phyloP scores from a whole-genome alignment of 164 flowering plant species.

The Umbellularia californica region DNA sequence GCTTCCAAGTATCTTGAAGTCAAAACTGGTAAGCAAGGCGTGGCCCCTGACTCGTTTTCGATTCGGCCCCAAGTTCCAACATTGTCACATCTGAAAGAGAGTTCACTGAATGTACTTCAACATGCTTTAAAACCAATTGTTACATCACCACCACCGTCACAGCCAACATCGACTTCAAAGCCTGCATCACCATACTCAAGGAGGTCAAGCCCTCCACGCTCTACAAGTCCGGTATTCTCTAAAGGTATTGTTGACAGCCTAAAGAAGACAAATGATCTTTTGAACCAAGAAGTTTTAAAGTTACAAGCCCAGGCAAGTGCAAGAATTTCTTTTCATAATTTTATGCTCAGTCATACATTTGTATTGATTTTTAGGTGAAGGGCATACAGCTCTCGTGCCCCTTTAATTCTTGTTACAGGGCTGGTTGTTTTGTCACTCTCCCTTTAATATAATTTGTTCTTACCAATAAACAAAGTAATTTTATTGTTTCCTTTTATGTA shows the following conservation, averaged over 20 bases:
- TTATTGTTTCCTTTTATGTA: not conserved
- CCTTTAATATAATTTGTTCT: not conserved
- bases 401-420: not conserved
- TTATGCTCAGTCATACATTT: not conserved
- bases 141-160: conserved; percentile 20
- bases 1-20: conserved; percentile 48
- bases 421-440: not conserved
- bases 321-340: not conserved
- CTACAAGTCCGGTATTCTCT: conserved; percentile 51
- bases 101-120: conserved; percentile 51
- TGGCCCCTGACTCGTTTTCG: conserved; percentile 33
- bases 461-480: too few relatives aligned
- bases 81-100: conserved; percentile 50
- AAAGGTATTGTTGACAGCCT: conserved; percentile 67
- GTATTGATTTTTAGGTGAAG: not conserved
- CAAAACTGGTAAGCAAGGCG: conserved; percentile 31
- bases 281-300: conserved; percentile 67
- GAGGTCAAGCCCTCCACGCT: conserved; percentile 73
- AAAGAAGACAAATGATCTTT: conserved; percentile 60
- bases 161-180: conserved; percentile 32
- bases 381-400: not conserved
- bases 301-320: conserved; percentile 55
- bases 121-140: conserved; percentile 40
- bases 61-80: conserved; percentile 56
- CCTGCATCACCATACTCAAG: conserved; percentile 68